phyloP scores from a whole-genome alignment of 2,329 filamentous ascomycete genomes.

The Paecilomyces fulvus region DNA sequence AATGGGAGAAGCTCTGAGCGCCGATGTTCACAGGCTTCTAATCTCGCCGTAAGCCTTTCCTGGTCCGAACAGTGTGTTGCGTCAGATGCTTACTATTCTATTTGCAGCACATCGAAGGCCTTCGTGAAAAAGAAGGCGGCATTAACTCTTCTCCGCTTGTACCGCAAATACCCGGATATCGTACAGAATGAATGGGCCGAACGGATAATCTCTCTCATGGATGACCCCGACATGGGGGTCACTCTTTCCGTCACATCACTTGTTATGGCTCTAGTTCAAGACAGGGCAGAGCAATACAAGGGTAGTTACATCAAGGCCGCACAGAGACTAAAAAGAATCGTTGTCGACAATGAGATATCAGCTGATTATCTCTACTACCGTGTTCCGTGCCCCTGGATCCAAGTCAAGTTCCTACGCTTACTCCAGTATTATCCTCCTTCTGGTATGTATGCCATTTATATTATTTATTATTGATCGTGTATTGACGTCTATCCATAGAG shows the following conservation, averaged over 20 bases:
- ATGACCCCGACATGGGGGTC: slow-evolving; percentile 88
- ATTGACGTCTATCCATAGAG: slow-evolving; percentile 44
- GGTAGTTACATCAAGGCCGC: slow-evolving; percentile 92
- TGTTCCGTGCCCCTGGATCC: slow-evolving; percentile 97
- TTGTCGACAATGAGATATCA: slow-evolving; percentile 82
- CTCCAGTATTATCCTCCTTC: slow-evolving; percentile 96
- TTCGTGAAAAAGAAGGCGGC: slow-evolving; percentile 99
- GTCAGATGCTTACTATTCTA: not conserved
- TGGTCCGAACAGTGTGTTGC: slow-evolving; percentile 21
- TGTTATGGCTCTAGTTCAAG: slow-evolving; percentile 88
- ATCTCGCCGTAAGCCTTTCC: slow-evolving; percentile 70
- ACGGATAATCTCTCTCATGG: slow-evolving; percentile 97
- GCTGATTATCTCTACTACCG: slow-evolving; percentile 97
- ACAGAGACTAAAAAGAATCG: slow-evolving; percentile 75
- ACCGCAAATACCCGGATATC: slow-evolving; percentile 88
- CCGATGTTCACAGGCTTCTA: slow-evolving; percentile 83
- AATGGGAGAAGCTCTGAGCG: slow-evolving; percentile 89
- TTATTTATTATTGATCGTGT: slow-evolving; percentile 3
- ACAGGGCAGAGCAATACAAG: slow-evolving; percentile 88
- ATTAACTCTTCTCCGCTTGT: slow-evolving; percentile 81
- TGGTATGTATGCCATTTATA: slow-evolving; percentile 44
- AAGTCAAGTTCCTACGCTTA: slow-evolving; percentile 84
- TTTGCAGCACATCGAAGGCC: slow-evolving; percentile 68
- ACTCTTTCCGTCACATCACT: slow-evolving; percentile 91
- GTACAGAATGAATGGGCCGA: slow-evolving; percentile 97